Evolutionary conservation across 371 early-diverging fungal genomes (phyloP), one percentile per base, ranked within the genome.

Genomic region (Actinomucor elegans): DNA sequence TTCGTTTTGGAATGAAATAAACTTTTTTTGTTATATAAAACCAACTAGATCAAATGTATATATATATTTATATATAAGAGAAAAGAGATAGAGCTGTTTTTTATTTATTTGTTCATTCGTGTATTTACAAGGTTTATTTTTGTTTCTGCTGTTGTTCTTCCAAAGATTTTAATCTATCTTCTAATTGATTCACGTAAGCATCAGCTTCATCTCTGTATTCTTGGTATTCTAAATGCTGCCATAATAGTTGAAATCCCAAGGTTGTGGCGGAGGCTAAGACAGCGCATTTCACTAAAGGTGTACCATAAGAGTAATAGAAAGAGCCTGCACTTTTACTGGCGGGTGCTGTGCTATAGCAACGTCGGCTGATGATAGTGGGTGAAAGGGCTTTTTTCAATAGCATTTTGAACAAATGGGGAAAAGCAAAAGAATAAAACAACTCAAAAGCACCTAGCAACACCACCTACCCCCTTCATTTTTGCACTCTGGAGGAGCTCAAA

Each of bases 241-340:
- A 77, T 34, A 72, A 40, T 40, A 72, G 52, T 44, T 77, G 74
- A 55, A 61, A 71, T 3, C 59, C 74, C 41, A 77, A 21, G n/a
- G 70, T 71, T 0, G 78, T 74, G 5, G 64, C 64, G 10, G 75
- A 68, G 2, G 78, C 78, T 17, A 77, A 12, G 18, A 74, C 66
- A 12, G 65, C 61, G 49, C 78, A 77, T 62, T 67, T 67, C 8
- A 77, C 70, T 10, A 77, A 50, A n/a, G 78, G 78, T 5, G 78
- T 74, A n/a, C 75, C 78, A 35, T 70, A 77, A 35, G 61, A 51
- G 38, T 67, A 74, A 45, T 64, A 73, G 34, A 71, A 71, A 1
- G 71, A 61, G 12, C 62, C 62, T 20, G 29, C 33, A n/a, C 17
- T 28, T 15, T 20, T 53, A 28, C 14, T 6, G 4, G 43, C 26